Evolutionary conservation across 2,329 filamentous ascomycete species (phyloP), one percentile per base, ranked within the genome.

Genomic region (Fusarium sp.): DNA sequence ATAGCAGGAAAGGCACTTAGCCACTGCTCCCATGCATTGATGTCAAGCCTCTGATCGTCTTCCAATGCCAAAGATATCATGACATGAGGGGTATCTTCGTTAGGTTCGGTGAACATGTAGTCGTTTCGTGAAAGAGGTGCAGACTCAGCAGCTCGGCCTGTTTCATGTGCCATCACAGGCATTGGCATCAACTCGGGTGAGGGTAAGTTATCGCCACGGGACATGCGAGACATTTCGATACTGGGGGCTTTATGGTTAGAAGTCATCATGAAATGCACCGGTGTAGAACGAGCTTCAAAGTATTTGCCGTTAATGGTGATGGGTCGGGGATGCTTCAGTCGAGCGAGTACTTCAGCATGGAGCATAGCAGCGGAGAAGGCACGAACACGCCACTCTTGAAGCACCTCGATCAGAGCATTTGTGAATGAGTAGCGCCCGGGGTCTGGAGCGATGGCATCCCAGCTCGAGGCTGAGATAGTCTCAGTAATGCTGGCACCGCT

Each of bases 241-340:
- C 87, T 88, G 0, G 86, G 85, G 2, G 85, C 86, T 62, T 82
- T 86, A 73, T 88, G 86, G 62, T 89, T 88, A 20, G 85, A 82
- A 4, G 87, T 89, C 86, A 88, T 88, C 85, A 89, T 89, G 71
- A 88, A 88, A 70, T 89, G 87, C 7, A 89, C 86, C 0, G 87
- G 87, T 0, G 87, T 89, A 4, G 86, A 87, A 41, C 87, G 83
- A 38, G 85, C 85, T 72, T 89, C 87, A 48, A 87, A 87, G 20
- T 84, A 82, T 76, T 84, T 86, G 55, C 87, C 87, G 67, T 89
- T 87, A 70, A 86, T 84, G 60, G 84, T 82, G 68, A 88, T 85
- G 22, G 86, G 87, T 10, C 87, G 80, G 8, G 87, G 87, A 65
- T 89, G 87, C 71, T 89, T 89, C 3, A 89, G 75, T 5, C 87